These are phyloP conservation scores for Neurospora sublineolata DNA, from an alignment of 495 filamentous ascomycete genomes.

Conservation along the genomic window DNA sequence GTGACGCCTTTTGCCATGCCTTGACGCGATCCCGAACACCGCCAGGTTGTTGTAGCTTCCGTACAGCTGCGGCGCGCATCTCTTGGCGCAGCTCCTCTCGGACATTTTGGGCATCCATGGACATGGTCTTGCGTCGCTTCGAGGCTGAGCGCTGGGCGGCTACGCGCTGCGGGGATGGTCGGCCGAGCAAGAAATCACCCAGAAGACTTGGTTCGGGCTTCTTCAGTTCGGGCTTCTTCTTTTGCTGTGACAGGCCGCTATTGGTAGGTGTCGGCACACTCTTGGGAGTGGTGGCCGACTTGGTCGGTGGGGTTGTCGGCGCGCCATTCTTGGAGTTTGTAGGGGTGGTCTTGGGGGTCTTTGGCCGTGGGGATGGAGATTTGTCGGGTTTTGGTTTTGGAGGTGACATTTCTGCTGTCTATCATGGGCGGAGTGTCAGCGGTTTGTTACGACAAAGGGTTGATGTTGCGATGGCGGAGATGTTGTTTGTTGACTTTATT, in stretches of 20 bases:
- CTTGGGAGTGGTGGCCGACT: constrained; percentile 25
- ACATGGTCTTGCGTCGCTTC: constrained; percentile 31
- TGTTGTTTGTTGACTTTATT: background rate
- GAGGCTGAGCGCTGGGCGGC: constrained; percentile 27
- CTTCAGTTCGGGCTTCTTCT: constrained; percentile 19
- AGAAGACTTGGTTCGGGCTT: constrained; percentile 34
- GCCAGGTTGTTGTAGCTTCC: constrained; percentile 35
- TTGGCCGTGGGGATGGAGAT: constrained; percentile 4
- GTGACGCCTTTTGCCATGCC: constrained; percentile 65
- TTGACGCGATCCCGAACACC: constrained; percentile 58
- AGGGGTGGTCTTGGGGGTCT: constrained; percentile 9
- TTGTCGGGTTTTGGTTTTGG: constrained; percentile 18
- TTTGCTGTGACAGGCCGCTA: constrained; percentile 11
- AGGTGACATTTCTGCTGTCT: constrained; percentile 18
- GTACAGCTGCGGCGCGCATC: constrained; percentile 37
- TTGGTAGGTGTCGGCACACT: constrained; percentile 26
- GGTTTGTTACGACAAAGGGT: background rate
- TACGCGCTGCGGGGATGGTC: constrained; percentile 34
- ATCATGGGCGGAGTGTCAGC: constrained; percentile 7
- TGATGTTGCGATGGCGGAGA: background rate
- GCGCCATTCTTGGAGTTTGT: constrained; percentile 14
- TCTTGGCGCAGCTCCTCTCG: constrained; percentile 33
- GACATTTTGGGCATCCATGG: constrained; percentile 26
- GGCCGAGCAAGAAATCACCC: constrained; percentile 42
- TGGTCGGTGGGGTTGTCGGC: constrained; percentile 16